Conservation (phyloP, 257 asterid genomes). For the Scutellaria baicalensis region DNA sequence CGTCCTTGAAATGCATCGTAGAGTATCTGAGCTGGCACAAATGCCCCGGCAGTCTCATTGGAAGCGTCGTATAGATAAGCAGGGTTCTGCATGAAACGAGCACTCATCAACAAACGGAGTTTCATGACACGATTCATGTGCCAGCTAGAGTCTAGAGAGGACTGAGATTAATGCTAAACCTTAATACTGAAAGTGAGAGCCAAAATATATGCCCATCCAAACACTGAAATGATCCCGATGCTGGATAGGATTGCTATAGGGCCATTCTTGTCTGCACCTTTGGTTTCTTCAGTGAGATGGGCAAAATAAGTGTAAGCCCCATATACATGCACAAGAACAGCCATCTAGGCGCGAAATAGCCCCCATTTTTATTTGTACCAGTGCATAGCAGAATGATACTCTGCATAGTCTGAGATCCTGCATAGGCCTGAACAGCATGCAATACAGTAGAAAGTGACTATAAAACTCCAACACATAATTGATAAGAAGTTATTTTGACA, state of each 20-base stretch:
- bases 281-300: constrained; percentile 46
- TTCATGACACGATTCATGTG: no score
- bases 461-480: background rate
- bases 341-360: constrained; percentile 36
- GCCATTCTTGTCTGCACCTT: constrained; percentile 41
- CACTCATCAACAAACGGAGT: no score
- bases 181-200: constrained; percentile 50
- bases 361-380: constrained; percentile 38
- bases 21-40: constrained; percentile 41
- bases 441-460: no score
- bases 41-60: constrained; percentile 36
- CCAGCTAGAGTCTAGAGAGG: no score
- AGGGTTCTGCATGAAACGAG: constrained; percentile 14
- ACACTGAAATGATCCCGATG: constrained; percentile 32
- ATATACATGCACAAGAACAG: constrained; percentile 33
- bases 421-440: constrained; percentile 22
- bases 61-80: constrained; percentile 21
- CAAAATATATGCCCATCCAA: constrained; percentile 41
- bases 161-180: constrained; percentile 19
- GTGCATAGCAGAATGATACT: constrained; percentile 32
- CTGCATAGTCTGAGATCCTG: constrained; percentile 39
- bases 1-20: constrained; percentile 39
- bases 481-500: background rate
- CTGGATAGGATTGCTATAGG: constrained; percentile 44
- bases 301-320: constrained; percentile 27